Conservation (phyloP, 2,329 filamentous ascomycete genomes). For the Epichloe glyceriae region DNA sequence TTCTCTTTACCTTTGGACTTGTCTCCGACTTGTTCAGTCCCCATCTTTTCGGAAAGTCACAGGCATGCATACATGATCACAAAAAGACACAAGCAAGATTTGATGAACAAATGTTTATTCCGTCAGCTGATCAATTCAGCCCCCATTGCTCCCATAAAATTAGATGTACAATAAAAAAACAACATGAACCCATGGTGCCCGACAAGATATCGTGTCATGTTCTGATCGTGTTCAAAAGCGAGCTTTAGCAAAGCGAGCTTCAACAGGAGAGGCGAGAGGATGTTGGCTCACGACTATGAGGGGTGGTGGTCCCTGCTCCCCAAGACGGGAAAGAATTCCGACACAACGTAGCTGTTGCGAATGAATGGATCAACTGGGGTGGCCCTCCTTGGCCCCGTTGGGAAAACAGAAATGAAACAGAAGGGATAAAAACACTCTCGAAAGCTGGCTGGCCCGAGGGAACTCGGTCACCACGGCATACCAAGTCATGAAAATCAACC, state of each 20-base stretch:
- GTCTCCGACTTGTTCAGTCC: background rate
- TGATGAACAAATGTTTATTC: constrained; percentile 8
- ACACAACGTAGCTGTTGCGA: too few species aligned
- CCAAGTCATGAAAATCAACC: constrained; percentile 7
- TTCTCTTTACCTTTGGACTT: background rate
- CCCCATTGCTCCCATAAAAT: constrained; percentile 9
- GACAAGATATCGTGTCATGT: background rate
- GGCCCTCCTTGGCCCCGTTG: too few species aligned
- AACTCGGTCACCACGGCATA: background rate
- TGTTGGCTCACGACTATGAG: too few species aligned
- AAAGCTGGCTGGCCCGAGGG: background rate
- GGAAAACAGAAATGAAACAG: too few species aligned
- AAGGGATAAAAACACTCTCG: background rate
- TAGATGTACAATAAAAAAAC: constrained; percentile 15
- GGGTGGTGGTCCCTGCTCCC: background rate
- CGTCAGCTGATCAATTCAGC: constrained; percentile 6
- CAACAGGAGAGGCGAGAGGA: background rate
- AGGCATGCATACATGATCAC: background rate
- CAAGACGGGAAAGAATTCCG: too few species aligned
- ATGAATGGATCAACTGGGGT: too few species aligned
- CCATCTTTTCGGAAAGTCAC: background rate
- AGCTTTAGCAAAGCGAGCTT: background rate
- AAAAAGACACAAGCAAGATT: background rate
- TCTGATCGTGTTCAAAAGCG: background rate
- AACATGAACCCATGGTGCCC: constrained; percentile 1